These are phyloP conservation scores for Trichoderma parareesei DNA, from an alignment of 495 filamentous ascomycete species.

Conservation along the genomic window DNA sequence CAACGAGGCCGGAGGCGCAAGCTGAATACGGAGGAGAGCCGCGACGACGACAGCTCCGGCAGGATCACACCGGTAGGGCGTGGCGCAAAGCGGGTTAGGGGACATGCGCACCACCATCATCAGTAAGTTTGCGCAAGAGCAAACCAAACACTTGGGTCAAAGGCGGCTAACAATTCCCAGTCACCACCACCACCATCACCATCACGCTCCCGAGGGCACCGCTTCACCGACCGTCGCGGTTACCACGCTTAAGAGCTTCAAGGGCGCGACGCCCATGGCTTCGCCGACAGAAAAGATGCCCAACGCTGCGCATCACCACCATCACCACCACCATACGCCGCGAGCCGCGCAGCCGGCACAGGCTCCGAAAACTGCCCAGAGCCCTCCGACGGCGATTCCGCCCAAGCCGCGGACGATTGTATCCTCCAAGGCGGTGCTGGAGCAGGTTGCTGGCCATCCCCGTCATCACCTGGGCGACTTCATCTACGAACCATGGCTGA, in stretches of 20 bases:
- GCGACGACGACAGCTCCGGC: constrained; percentile 50
- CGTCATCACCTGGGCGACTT: constrained; percentile 70
- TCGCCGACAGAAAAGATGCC: constrained; percentile 45
- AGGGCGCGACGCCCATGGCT: constrained; percentile 44
- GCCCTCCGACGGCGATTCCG: constrained; percentile 32
- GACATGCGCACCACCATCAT: constrained; percentile 56
- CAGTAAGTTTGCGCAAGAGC: constrained; percentile 38
- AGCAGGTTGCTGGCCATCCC: constrained; percentile 58
- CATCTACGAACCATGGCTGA: constrained; percentile 43
- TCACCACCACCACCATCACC: constrained; percentile 68
- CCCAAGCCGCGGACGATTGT: constrained; percentile 57
- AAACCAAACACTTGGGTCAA: constrained; percentile 14
- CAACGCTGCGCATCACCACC: constrained; percentile 30
- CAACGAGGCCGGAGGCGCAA: constrained; percentile 46
- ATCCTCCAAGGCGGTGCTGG: constrained; percentile 57
- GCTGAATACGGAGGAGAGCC: constrained; percentile 50
- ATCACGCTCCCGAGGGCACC: constrained; percentile 58
- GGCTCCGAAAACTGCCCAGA: constrained; percentile 32
- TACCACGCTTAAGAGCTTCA: constrained; percentile 33
- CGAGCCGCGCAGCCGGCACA: constrained; percentile 25
- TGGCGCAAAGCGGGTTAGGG: constrained; percentile 51
- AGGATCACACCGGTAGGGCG: constrained; percentile 42
- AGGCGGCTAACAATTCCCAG: constrained; percentile 40
- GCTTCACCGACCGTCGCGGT: constrained; percentile 34
- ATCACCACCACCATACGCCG: constrained; percentile 28